phyloP scores from a whole-genome alignment of 345 rosid species.

The Bretschneidera sinensis region DNA sequence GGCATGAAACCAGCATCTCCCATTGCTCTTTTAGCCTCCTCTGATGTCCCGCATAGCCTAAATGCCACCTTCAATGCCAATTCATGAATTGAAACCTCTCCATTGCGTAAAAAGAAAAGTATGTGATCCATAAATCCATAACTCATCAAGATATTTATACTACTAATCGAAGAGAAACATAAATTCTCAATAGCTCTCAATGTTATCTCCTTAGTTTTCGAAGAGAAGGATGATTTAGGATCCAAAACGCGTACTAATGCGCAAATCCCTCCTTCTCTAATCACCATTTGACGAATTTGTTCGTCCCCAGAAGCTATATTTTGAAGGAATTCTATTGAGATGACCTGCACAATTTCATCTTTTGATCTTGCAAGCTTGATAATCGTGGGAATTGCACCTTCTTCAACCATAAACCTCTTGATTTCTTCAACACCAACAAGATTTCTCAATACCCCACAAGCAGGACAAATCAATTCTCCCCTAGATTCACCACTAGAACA shows the following conservation, averaged over 20 bases:
- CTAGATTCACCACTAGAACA: slow-evolving; percentile 38
- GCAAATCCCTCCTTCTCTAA: slow-evolving; percentile 63
- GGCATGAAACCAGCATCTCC: slow-evolving; percentile 83
- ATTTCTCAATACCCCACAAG: slow-evolving; percentile 75
- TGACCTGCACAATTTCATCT: slow-evolving; percentile 68
- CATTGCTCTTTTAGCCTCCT: slow-evolving; percentile 62
- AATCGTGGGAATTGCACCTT: slow-evolving; percentile 54
- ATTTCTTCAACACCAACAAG: slow-evolving; percentile 83
- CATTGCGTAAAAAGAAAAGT: slow-evolving; percentile 46
- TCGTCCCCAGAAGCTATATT: slow-evolving; percentile 62
- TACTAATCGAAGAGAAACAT: slow-evolving; percentile 51
- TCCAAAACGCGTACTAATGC: slow-evolving; percentile 57
- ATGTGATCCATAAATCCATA: slow-evolving; percentile 59
- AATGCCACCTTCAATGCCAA: slow-evolving; percentile 61
- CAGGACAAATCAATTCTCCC: slow-evolving; percentile 43
- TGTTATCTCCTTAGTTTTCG: slow-evolving; percentile 60
- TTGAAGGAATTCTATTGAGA: slow-evolving; percentile 62
- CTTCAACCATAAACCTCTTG: slow-evolving; percentile 76
- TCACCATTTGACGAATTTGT: slow-evolving; percentile 40
- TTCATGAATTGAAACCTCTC: slow-evolving; percentile 76
- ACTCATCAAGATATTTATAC: slow-evolving; percentile 36
- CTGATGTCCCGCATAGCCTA: slow-evolving; percentile 54
- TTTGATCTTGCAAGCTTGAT: slow-evolving; percentile 61
- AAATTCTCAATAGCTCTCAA: slow-evolving; percentile 64
- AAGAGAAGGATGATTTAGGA: slow-evolving; percentile 37